Conservation (phyloP, 2,329 filamentous ascomycete species). For the Aureobasidium sp. region DNA sequence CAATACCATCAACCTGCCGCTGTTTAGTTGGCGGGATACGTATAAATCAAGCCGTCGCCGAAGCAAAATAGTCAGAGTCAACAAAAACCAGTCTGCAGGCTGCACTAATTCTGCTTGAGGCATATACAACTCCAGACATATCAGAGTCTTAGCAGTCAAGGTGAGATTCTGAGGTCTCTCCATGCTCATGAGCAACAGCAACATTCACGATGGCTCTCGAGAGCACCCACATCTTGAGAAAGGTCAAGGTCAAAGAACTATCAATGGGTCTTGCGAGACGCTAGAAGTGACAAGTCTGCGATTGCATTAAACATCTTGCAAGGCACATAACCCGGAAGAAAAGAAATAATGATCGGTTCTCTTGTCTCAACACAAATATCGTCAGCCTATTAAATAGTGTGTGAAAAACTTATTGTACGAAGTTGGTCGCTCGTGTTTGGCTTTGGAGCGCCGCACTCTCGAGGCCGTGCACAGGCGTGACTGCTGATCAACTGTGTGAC, state of each 20-base stretch:
- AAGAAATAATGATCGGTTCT: background rate
- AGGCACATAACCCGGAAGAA: background rate
- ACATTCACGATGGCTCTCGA: background rate
- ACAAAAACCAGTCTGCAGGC: background rate
- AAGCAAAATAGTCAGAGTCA: background rate
- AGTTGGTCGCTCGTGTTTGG: background rate
- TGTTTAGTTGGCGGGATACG: background rate
- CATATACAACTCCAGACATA: background rate
- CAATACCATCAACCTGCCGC: background rate
- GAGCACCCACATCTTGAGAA: background rate
- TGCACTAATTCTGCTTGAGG: background rate
- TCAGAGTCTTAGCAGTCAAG: background rate
- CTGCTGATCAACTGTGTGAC: background rate
- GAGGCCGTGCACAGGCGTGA: background rate
- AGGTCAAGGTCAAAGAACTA: background rate
- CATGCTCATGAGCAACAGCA: background rate
- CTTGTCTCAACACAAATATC: background rate
- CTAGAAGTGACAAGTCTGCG: background rate
- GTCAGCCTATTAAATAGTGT: background rate
- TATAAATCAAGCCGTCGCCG: background rate
- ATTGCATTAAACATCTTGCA: background rate
- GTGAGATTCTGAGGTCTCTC: background rate
- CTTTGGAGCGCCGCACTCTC: background rate
- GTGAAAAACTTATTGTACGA: background rate
- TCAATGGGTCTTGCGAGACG: background rate